Evolutionary conservation across 2,329 filamentous ascomycete genomes (phyloP).

Genomic region (Huntiella decipiens): DNA sequence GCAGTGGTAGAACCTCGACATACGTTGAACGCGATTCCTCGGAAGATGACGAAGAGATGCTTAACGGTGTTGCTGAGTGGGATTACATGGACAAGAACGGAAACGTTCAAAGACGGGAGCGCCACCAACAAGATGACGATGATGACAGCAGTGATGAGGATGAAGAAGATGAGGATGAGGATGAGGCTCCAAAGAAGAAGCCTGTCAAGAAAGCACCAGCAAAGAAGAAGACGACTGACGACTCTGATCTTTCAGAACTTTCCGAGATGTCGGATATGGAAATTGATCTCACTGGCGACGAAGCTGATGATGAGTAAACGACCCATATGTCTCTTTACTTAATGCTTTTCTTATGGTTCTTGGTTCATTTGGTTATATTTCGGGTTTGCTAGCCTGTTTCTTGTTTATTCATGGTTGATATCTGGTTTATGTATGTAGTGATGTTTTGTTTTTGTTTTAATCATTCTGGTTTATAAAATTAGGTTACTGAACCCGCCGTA

Average conservation of each 20-base stretch:
- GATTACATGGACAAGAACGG: constrained; percentile 25
- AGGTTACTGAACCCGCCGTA: too few species aligned
- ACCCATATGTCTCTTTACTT: too few species aligned
- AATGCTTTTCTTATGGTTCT: too few species aligned
- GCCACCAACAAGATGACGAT: constrained; percentile 9
- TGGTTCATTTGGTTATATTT: background rate
- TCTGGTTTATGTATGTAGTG: too few species aligned
- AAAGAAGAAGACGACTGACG: background rate
- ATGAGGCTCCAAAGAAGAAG: background rate
- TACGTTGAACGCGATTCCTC: constrained; percentile 39
- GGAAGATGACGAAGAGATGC: constrained; percentile 42
- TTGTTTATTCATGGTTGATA: too few species aligned
- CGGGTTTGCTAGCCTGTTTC: background rate
- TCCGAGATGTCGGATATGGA: constrained; percentile 11
- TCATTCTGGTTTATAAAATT: too few species aligned
- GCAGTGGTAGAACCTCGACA: constrained; percentile 19
- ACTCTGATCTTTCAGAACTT: constrained; percentile 9
- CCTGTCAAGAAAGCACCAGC: background rate
- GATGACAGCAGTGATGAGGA: constrained; percentile 14
- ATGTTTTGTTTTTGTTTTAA: too few species aligned
- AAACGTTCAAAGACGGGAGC: constrained; percentile 11
- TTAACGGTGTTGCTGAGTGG: constrained; percentile 41
- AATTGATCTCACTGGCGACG: constrained; percentile 1
- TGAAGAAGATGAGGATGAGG: constrained; percentile 10
- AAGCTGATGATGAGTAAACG: constrained; percentile 2